phyloP scores from a whole-genome alignment of 228 moss, liverwort and hornwort genomes.

The Sphagnum magellanicum region DNA sequence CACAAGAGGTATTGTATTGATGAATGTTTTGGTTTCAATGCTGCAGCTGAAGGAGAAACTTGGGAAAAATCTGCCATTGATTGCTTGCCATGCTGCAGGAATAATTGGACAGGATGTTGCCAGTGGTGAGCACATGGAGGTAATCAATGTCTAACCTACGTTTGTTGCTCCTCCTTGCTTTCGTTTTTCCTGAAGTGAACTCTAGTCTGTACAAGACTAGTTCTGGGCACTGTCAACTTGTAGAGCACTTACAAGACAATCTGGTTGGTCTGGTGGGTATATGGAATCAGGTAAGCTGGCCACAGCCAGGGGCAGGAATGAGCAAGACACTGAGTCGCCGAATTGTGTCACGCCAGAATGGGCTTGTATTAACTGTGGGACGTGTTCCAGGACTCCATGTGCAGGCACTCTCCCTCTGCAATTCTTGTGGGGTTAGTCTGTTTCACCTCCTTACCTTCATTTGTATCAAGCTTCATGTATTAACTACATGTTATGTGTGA shows the following conservation, averaged over 20 bases:
- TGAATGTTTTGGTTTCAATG: background rate
- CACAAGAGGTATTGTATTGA: background rate
- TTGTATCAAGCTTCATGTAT: background rate
- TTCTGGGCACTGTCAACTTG: too few species aligned
- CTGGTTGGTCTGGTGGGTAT: too few species aligned
- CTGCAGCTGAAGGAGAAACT: constrained; percentile 19
- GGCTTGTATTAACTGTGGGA: constrained; percentile 26
- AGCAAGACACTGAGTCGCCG: constrained; percentile 9
- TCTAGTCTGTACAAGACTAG: background rate
- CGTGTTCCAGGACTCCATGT: constrained; percentile 27
- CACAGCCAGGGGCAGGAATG: constrained; percentile 9
- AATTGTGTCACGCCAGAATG: constrained; percentile 12
- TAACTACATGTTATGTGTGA: background rate
- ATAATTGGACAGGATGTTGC: constrained; percentile 20
- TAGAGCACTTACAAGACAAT: too few species aligned
- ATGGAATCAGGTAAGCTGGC: constrained; percentile 5
- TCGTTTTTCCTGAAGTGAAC: background rate
- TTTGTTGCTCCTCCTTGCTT: too few species aligned
- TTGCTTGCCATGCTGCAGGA: constrained; percentile 31
- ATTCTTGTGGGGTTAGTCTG: constrained; percentile 14
- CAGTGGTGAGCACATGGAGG: constrained; percentile 21
- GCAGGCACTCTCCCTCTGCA: constrained; percentile 20
- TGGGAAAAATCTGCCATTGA: constrained; percentile 21
- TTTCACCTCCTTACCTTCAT: background rate
- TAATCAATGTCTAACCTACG: background rate